Conservation (phyloP, 2,329 filamentous ascomycete species). For the Fusarium algeriense region DNA sequence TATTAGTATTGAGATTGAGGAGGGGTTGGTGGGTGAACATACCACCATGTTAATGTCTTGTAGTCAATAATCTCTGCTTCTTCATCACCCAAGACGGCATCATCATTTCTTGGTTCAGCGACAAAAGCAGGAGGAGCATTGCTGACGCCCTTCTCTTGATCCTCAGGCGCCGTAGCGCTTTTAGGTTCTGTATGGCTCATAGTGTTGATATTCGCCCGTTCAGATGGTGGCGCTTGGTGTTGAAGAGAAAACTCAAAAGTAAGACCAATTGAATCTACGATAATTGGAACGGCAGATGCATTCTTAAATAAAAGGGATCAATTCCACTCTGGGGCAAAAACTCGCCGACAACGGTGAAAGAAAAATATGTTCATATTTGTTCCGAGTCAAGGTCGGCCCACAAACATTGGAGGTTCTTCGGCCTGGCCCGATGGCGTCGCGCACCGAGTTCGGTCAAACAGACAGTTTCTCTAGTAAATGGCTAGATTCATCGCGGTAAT, state of each 20-base stretch:
- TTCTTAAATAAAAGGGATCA: constrained; percentile 7
- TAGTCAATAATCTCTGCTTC: constrained; percentile 51
- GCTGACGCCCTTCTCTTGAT: constrained; percentile 21
- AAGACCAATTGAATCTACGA: neutral
- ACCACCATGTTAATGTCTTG: constrained; percentile 56
- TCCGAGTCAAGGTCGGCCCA: constrained; percentile 33
- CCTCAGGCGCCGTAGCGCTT: constrained; percentile 4
- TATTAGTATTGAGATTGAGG: neutral
- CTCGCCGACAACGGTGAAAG: constrained; percentile 19
- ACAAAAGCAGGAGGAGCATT: neutral
- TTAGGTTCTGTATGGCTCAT: constrained; percentile 13
- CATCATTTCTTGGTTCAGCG: neutral
- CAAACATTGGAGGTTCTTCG: neutral
- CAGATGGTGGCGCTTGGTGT: neutral
- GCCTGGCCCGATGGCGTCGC: constrained; percentile 25
- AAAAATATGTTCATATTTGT: neutral
- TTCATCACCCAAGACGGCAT: constrained; percentile 16
- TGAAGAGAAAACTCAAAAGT: neutral
- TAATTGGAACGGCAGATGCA: neutral
- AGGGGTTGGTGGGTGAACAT: constrained; percentile 13
- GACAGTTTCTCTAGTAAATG: neutral
- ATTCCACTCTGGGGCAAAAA: constrained; percentile 10
- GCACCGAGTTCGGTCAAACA: constrained; percentile 24
- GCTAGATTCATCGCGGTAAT: neutral
- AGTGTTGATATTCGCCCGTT: neutral